Percentiles rank a stretch among this genome's conserved stretches.
phyloP scores from a whole-genome alignment of 106 monocot species.

The Allium fistulosum region DNA sequence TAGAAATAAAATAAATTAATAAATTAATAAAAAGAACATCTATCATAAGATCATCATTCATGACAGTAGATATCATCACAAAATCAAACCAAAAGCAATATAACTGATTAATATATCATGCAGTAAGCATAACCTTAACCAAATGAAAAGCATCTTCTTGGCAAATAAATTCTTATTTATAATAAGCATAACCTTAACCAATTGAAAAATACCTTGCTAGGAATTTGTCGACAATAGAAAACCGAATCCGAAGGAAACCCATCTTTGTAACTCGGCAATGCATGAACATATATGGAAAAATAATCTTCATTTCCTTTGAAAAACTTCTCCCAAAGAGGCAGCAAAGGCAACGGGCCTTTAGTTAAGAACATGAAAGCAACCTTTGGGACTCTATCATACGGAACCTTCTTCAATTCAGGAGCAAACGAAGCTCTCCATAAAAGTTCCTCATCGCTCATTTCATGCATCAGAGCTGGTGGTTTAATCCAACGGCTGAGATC shows the following conservation, averaged over 20 bases:
- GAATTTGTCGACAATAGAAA: constrained; percentile 40
- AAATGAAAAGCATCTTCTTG: too few relatives aligned
- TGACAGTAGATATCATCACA: too few relatives aligned
- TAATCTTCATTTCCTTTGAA: constrained; percentile 33
- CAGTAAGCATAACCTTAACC: too few relatives aligned
- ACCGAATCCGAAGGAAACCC: constrained; percentile 18
- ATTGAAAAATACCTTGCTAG: constrained; percentile 32
- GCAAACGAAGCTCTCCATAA: constrained; percentile 44
- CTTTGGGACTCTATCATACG: constrained; percentile 48
- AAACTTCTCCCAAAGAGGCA: constrained; percentile 57
- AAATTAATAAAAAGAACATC: too few relatives aligned
- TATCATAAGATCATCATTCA: too few relatives aligned
- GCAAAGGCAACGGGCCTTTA: constrained; percentile 41
- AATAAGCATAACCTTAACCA: background rate
- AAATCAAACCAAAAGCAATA: too few relatives aligned
- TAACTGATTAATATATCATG: too few relatives aligned
- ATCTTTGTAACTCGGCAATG: constrained; percentile 33
- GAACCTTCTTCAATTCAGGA: constrained; percentile 38
- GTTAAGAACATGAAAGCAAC: constrained; percentile 60
- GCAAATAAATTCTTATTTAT: background rate
- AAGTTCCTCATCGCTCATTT: constrained; percentile 48
- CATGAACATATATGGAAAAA: constrained; percentile 47
- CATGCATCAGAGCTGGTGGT: constrained; percentile 29
- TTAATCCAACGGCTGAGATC: constrained; percentile 25
- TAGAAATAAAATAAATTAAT: too few relatives aligned